Evolutionary conservation across 306 rosid genomes (phyloP).

Genomic region (Ochetophila trinervis): DNA sequence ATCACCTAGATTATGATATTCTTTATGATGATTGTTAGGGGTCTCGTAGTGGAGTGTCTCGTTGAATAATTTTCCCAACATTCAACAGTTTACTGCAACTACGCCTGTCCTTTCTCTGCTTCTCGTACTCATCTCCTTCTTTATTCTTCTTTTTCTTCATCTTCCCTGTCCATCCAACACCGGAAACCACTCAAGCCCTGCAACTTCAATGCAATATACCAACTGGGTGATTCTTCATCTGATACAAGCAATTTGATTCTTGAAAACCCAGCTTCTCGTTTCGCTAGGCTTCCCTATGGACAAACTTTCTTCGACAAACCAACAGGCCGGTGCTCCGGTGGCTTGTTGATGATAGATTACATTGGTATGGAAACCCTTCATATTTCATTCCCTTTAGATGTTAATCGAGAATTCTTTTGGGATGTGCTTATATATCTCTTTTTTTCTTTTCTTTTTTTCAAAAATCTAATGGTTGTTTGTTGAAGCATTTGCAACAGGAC

Average conservation of each 20-base stretch:
- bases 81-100: constrained; percentile 2
- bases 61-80: no score
- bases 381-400: background rate
- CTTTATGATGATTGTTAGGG: no score
- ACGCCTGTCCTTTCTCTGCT: background rate
- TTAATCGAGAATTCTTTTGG: no score
- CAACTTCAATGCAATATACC: constrained; percentile 7
- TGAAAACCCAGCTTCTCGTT: constrained; percentile 7
- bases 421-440: no score
- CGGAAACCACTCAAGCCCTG: background rate
- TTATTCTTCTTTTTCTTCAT: no score
- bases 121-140: background rate
- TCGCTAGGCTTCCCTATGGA: constrained; percentile 16
- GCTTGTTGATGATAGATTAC: constrained; percentile 15
- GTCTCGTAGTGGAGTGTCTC: no score
- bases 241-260: constrained; percentile 7
- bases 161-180: background rate
- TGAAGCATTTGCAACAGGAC: constrained; percentile 11
- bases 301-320: constrained; percentile 15
- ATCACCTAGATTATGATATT: no score
- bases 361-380: background rate
- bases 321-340: constrained; percentile 18
- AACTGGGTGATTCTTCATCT: constrained; percentile 15
- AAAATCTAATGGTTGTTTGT: background rate
- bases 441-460: no score